Conservation (phyloP, 129 eudicot genomes). For the Deinandra increscens region DNA sequence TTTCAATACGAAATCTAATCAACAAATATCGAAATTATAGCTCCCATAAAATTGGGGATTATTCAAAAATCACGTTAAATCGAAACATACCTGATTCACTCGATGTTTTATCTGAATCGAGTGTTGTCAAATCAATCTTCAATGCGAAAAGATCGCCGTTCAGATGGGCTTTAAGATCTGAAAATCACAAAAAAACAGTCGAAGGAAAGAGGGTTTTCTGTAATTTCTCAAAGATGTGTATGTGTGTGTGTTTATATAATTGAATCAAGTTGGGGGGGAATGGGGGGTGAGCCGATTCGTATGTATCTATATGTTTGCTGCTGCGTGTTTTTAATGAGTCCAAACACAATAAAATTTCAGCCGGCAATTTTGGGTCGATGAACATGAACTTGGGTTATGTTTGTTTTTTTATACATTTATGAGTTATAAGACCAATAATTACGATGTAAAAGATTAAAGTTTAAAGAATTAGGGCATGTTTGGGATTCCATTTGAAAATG, state of each 20-base stretch:
- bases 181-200: constrained; percentile 4
- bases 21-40: not conserved
- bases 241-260: constrained; percentile 23
- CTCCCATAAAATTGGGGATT: constrained; percentile 20
- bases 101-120: constrained; percentile 15
- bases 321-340: constrained; percentile 10
- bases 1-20: constrained; percentile 13
- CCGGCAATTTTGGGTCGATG: constrained; percentile 25
- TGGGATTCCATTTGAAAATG: no score
- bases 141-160: constrained; percentile 23
- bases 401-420: not conserved
- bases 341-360: constrained; percentile 14
- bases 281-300: constrained; percentile 25
- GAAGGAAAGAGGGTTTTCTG: constrained; percentile 28
- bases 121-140: constrained; percentile 14
- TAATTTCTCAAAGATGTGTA: constrained; percentile 23
- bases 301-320: constrained; percentile 20
- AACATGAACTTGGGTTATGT: constrained; percentile 13
- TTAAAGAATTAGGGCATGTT: constrained; percentile 9
- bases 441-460: not conserved
- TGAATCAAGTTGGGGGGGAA: constrained; percentile 29
- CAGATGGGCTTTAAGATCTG: constrained; percentile 33
- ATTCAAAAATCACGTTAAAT: constrained; percentile 1
- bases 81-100: constrained; percentile 25
- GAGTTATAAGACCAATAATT: not conserved